Conservation (phyloP, 495 filamentous ascomycete genomes). For the Symbiotaphrina buchneri region DNA sequence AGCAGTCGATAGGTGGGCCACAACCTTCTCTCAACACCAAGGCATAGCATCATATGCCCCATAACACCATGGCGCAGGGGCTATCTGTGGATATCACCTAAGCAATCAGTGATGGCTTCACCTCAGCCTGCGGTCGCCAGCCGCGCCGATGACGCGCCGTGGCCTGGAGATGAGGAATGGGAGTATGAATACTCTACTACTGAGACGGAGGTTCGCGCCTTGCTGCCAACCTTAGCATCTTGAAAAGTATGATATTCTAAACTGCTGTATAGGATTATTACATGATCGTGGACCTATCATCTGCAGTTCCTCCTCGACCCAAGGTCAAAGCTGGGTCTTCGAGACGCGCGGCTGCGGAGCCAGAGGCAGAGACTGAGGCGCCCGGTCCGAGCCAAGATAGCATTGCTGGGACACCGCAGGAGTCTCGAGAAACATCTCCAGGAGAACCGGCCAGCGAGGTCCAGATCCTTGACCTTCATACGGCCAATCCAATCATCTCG, state of each 20-base stretch:
- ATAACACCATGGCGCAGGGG: no score
- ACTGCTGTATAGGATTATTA: not conserved
- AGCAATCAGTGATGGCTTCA: no score
- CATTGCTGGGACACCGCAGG: conserved; percentile 1
- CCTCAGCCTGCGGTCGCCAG: no score
- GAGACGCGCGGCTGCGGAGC: not conserved
- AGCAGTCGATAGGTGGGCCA: no score
- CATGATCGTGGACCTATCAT: conserved; percentile 2
- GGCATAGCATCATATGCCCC: no score
- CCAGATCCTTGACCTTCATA: conserved; percentile 67
- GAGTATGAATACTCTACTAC: conserved; percentile 6
- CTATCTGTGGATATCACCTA: no score
- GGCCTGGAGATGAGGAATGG: conserved; percentile 6
- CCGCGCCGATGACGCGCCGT: no score
- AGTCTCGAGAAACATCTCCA: not conserved
- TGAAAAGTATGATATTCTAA: not conserved
- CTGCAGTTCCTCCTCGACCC: not conserved
- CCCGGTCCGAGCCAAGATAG: not conserved
- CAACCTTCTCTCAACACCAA: no score
- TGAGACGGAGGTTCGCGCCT: conserved; percentile 5
- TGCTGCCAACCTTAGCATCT: no score
- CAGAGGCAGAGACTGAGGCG: not conserved
- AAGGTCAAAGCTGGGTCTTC: not conserved
- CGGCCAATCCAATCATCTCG: conserved; percentile 41
- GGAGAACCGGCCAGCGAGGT: conserved; percentile 12